Conservation (phyloP, 2,329 filamentous ascomycete species). For the Pyrenophora graminea region DNA sequence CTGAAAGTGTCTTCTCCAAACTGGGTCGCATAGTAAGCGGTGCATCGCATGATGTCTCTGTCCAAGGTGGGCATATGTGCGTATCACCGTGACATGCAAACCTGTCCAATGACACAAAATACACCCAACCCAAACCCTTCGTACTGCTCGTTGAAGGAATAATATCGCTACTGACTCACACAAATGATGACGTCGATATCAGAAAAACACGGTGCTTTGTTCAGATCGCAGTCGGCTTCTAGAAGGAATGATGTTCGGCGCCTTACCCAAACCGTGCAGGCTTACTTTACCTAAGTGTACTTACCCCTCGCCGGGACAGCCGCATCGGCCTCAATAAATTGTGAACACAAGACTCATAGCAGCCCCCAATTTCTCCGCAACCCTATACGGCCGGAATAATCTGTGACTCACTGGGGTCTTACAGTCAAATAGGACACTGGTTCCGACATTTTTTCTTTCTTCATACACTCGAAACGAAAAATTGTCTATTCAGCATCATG, state of each 20-base stretch:
- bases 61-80: too few relatives aligned
- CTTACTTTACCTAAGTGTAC: too few relatives aligned
- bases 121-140: too few relatives aligned
- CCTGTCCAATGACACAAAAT: too few relatives aligned
- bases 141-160: background rate
- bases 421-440: conserved; percentile 11
- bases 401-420: conserved; percentile 20
- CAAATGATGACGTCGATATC: conserved; percentile 2
- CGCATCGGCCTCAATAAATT: conserved; percentile 31
- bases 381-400: conserved; percentile 6
- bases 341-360: conserved; percentile 24
- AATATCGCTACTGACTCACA: background rate
- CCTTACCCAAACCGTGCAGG: background rate
- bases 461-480: background rate
- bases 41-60: too few relatives aligned
- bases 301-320: conserved; percentile 12
- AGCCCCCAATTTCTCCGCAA: conserved; percentile 6
- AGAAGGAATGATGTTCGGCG: conserved; percentile 9
- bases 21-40: too few relatives aligned
- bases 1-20: too few relatives aligned
- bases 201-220: background rate
- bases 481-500: conserved; percentile 39
- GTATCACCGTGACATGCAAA: too few relatives aligned
- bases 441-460: background rate
- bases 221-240: conserved; percentile 3